A percentile compares a stretch with the other conserved stretches of the same genome.
phyloP scores from a whole-genome alignment of 805 yeast genomes.

The Pichia gijzeniarum region DNA sequence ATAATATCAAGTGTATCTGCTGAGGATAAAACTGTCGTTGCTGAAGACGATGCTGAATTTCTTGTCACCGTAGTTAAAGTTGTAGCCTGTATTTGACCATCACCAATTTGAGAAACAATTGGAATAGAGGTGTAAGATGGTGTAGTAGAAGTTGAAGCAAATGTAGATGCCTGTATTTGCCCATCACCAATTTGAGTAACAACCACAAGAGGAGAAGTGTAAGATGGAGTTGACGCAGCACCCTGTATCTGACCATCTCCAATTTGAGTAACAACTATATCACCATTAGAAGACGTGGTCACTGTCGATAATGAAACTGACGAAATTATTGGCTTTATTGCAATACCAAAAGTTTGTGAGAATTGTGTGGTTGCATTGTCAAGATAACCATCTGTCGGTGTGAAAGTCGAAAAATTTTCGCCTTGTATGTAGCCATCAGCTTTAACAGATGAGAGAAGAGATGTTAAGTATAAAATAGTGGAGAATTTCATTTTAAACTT shows the following conservation, averaged over 20 bases:
- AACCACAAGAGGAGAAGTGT: conserved; percentile 29
- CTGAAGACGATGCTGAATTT: conserved; percentile 1
- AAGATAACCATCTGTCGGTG: conserved; percentile 49
- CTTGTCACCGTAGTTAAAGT: conserved; percentile 2
- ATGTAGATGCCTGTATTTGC: conserved; percentile 36
- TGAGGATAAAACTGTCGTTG: not conserved
- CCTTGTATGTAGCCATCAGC: conserved; percentile 21
- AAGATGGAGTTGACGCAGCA: conserved; percentile 27
- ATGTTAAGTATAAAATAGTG: not conserved
- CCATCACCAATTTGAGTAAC: conserved; percentile 40
- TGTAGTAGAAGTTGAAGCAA: conserved; percentile 24
- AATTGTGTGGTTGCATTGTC: conserved; percentile 52
- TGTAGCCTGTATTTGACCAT: conserved; percentile 36
- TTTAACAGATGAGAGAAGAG: not conserved
- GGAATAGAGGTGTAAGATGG: not conserved
- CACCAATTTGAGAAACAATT: conserved; percentile 41
- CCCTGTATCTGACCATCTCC: conserved; percentile 43
- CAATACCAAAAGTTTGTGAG: conserved; percentile 58
- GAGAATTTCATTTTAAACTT: conserved; percentile 5
- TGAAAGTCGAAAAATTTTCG: conserved; percentile 60
- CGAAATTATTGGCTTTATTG: conserved; percentile 46
- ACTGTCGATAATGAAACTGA: conserved; percentile 25
- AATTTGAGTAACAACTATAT: conserved; percentile 32
- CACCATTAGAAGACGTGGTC: conserved; percentile 12
- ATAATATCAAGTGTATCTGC: not conserved